Base-by-base conservation (phyloP, 805 yeast species). In the Zygosaccharomyces pseudorouxii region DNA sequence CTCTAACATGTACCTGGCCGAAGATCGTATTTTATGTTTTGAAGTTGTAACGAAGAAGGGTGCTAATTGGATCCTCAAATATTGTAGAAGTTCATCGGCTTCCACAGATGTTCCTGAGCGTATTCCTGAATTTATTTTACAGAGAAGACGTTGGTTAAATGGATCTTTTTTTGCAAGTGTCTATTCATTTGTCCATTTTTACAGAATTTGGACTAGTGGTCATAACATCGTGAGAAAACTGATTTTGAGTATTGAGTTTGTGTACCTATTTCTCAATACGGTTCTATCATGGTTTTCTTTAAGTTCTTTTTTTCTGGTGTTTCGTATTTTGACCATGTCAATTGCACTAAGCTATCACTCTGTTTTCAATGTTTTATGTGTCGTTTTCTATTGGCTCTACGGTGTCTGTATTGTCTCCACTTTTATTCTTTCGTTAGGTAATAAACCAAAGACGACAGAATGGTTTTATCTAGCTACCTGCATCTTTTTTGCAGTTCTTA, bases 1-100 rank as follows among this genome's bases (percentile, higher is more conserved):
- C 33, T 85, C 96, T 3, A 92, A 92, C 66, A 92, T 93, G 98
- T 93, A 90, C 67, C 76, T 92, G 48, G 99, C 99, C 5, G 98
- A 92, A 70, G 99, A 93, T 69, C 80, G 98, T 68, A 89, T 92
- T 47, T 72, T 92, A 57, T 93, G 98, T 76, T 92, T 88, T 71
- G 98, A 92, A 69, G 75, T 92, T 45, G 95, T 92, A n/a, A 93
- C 97, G 2, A 92, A 92, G 62, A 74, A 73, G 50, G 69, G 78
- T 41, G 76, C 82, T 53, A 75, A 81, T 52, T 92, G 96, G 87
- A 71, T 86, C 18, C 76, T 93, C 57, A 80, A 83, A 58, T 92
- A 89, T 60, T 96, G 92, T 58, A 86, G 86, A 62, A 78, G 83
- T 48, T 96, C 97, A 4, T 80, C 80, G 54, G 98, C 97, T 0